These are phyloP conservation scores for Fusarium duplospermum DNA, from an alignment of 2,329 filamentous ascomycete genomes.

Conservation along the genomic window DNA sequence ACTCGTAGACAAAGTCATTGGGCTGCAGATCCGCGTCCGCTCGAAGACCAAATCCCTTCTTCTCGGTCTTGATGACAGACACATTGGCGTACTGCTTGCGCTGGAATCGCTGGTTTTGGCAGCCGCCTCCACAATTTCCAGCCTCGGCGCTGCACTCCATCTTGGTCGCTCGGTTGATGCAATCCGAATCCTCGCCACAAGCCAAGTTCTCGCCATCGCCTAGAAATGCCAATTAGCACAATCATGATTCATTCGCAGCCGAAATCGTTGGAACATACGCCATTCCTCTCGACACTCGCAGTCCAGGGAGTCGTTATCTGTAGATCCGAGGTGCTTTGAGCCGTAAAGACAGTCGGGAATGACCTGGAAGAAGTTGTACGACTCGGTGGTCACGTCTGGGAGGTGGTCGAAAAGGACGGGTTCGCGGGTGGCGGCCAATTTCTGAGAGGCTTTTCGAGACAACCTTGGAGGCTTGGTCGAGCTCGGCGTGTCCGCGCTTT, in stretches of 20 bases:
- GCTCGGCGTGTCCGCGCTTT: conserved; percentile 61
- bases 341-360: conserved; percentile 91
- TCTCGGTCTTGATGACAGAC: conserved; percentile 96
- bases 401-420: conserved; percentile 78
- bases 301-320: conserved; percentile 89
- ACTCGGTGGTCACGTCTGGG: conserved; percentile 81
- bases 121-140: conserved; percentile 84
- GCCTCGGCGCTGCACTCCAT: conserved; percentile 90
- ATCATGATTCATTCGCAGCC: not conserved
- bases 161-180: conserved; percentile 97
- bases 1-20: conserved; percentile 96
- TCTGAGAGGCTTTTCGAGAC: conserved; percentile 76
- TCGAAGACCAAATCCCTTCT: conserved; percentile 95
- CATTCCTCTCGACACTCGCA: conserved; percentile 96
- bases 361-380: conserved; percentile 80
- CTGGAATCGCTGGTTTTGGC: conserved; percentile 96
- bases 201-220: conserved; percentile 78
- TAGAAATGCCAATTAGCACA: conserved; percentile 48
- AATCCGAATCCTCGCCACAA: conserved; percentile 96
- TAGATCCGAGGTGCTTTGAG: conserved; percentile 89
- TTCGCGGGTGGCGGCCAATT: conserved; percentile 71
- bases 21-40: conserved; percentile 80
- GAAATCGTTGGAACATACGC: conserved; percentile 71
- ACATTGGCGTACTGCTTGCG: conserved; percentile 90
- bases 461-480: conserved; percentile 73